A percentile compares a stretch with the other conserved stretches of the same genome.
These are phyloP conservation scores for Hypomontagnella monticulosa DNA, from an alignment of 495 filamentous ascomycete species.

Conservation along the genomic window DNA sequence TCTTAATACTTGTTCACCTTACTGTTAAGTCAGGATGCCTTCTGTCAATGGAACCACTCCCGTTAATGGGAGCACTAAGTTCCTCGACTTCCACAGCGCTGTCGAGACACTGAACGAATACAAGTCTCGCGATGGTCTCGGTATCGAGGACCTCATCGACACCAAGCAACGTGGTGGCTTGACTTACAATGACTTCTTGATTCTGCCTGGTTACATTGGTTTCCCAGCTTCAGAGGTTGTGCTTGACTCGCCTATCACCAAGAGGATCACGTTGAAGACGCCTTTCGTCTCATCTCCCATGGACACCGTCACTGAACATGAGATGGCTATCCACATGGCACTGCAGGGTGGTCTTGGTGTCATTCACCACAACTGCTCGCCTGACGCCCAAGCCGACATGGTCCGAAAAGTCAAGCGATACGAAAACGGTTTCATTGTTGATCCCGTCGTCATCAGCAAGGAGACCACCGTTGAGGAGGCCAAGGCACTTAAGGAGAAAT, in stretches of 20 bases:
- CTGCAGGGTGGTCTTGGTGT: constrained; percentile 95
- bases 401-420: constrained; percentile 98
- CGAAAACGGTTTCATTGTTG: constrained; percentile 98
- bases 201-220: constrained; percentile 68
- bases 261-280: constrained; percentile 91
- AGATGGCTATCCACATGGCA: constrained; percentile 99
- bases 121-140: constrained; percentile 79
- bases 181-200: constrained; percentile 75
- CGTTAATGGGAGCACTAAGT: constrained; percentile 49
- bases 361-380: constrained; percentile 98
- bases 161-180: constrained; percentile 88
- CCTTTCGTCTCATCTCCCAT: constrained; percentile 97
- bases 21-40: constrained; percentile 30
- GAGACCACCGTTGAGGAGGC: constrained; percentile 90
- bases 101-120: constrained; percentile 83
- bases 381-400: constrained; percentile 97
- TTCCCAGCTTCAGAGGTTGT: constrained; percentile 91
- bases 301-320: constrained; percentile 99
- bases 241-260: constrained; percentile 91
- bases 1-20: background rate
- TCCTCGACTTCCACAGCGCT: constrained; percentile 68
- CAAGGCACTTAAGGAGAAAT: constrained; percentile 92
- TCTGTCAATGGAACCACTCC: constrained; percentile 42
- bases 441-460: constrained; percentile 91
- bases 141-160: constrained; percentile 82